Conservation (phyloP, 306 rosid species). For the Inga laurina region DNA sequence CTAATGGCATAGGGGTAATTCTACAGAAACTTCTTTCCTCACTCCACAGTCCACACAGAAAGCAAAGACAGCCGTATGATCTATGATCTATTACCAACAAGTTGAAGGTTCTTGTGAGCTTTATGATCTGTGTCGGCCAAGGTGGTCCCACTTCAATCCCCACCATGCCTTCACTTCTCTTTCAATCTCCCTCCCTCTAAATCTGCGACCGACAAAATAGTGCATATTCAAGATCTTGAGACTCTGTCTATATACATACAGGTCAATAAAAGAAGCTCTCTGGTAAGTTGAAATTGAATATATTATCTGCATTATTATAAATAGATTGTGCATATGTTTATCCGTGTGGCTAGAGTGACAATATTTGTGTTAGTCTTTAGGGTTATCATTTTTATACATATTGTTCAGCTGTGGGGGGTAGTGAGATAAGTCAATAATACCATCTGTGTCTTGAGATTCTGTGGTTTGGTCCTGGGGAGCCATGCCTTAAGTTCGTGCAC, state of each 20-base stretch:
- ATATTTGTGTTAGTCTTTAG: neutral
- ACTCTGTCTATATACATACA: conserved; percentile 6
- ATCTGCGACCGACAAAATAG: conserved; percentile 62
- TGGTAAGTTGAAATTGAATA: conserved; percentile 16
- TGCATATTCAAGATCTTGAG: conserved; percentile 30
- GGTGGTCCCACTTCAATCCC: conserved; percentile 41
- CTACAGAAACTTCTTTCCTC: neutral
- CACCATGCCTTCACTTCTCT: neutral
- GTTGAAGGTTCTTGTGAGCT: conserved; percentile 19
- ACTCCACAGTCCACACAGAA: neutral
- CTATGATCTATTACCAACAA: conserved; percentile 18
- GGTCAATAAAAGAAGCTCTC: conserved; percentile 35
- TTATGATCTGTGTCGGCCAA: conserved; percentile 56
- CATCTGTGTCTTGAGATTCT: conserved; percentile 14
- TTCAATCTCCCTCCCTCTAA: conserved; percentile 11
- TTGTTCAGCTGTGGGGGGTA: conserved; percentile 13
- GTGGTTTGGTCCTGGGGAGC: conserved; percentile 35
- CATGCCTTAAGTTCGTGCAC: conserved; percentile 38
- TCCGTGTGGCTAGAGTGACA: neutral
- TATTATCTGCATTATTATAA: neutral
- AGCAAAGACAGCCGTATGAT: neutral
- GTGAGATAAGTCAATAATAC: conserved; percentile 1
- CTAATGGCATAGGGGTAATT: neutral
- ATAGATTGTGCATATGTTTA: neutral
- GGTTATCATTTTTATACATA: conserved; percentile 9